Percentiles rank a stretch among this genome's conserved stretches.
Evolutionary conservation across 2,329 filamentous ascomycete species (phyloP).

Genomic region (Neonectria neomacrospora): DNA sequence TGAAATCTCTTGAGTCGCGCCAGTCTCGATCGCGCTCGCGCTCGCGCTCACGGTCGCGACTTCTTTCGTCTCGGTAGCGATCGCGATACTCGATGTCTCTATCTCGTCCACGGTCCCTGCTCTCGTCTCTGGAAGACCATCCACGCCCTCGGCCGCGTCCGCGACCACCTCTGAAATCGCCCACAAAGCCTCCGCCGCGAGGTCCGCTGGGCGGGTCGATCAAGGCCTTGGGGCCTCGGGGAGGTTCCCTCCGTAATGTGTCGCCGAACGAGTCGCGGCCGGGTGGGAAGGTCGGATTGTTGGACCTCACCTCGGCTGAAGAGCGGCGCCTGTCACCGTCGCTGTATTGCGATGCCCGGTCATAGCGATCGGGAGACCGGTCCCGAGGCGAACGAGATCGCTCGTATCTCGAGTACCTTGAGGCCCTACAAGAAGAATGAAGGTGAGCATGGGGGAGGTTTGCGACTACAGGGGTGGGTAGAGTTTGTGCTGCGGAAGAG

Average conservation of each 20-base stretch:
- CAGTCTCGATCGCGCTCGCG: slow-evolving; percentile 63
- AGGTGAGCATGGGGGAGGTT: slow-evolving; percentile 23
- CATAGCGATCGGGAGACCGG: slow-evolving; percentile 75
- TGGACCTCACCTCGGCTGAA: slow-evolving; percentile 67
- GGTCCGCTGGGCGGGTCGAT: slow-evolving; percentile 76
- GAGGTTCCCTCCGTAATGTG: slow-evolving; percentile 72
- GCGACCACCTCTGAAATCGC: slow-evolving; percentile 68
- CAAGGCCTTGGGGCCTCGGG: slow-evolving; percentile 83
- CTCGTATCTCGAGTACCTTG: slow-evolving; percentile 68
- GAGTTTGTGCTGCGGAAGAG: not conserved
- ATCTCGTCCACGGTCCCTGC: slow-evolving; percentile 68
- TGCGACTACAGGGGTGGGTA: not conserved
- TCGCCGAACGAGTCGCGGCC: slow-evolving; percentile 69
- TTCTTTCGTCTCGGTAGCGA: slow-evolving; percentile 69
- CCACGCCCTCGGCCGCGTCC: slow-evolving; percentile 68
- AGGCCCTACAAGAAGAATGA: slow-evolving; percentile 61
- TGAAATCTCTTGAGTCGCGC: slow-evolving; percentile 54
- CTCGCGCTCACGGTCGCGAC: slow-evolving; percentile 67
- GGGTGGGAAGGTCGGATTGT: slow-evolving; percentile 68
- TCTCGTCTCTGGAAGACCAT: slow-evolving; percentile 69
- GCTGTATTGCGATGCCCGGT: slow-evolving; percentile 64
- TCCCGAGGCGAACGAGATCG: slow-evolving; percentile 74
- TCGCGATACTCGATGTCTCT: slow-evolving; percentile 70
- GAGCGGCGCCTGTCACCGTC: slow-evolving; percentile 77
- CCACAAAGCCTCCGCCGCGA: slow-evolving; percentile 72